Evolutionary conservation across 495 filamentous ascomycete genomes (phyloP), one percentile per base, ranked within the genome.

Genomic region (Sordaria brevicollis): DNA sequence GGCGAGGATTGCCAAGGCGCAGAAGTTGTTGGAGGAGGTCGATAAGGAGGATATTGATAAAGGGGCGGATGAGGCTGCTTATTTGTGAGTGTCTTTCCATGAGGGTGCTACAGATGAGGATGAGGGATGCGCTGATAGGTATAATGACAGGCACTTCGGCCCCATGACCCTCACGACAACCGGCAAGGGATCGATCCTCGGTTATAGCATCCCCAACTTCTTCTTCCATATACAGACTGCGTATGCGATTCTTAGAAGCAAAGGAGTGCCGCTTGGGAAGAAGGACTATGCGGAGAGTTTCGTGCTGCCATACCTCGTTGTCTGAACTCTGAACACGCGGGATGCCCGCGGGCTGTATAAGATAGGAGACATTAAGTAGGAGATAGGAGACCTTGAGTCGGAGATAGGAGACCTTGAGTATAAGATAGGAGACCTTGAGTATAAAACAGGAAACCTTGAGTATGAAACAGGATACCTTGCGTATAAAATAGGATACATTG

Each of bases 181-280:
- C 17, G 69, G 62, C 65, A 71, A 66, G 65, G 69, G 71, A 8
- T 71, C 85, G 69, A 72, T 81, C 13, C 67, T 74, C 21, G 70
- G 74, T 6, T 86, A 81, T 71, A 77, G 79, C 3, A 39, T 87
- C 15, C 85, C 88, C 38, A 87, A 90, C 71, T 80, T 89, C 69
- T 86, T 79, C 71, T 90, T 90, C 78, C 88, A 90, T 75, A 62
- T 86, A 35, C 77, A 74, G 21, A 87, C 79, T 4, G 77, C 85
- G 36, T 89, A 89, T 76, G 77, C 69, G 3, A 85, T 90, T 68
- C 75, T 90, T 67, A 75, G 87, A 21, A 75, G 74, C 43, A 79
- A 85, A 71, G 87, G 88, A 2, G 87, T 88, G 67, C 80, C 82
- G 0, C n/a, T 90, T 11, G 84, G 85, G 4, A 89, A 89, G 80